A percentile compares a stretch with the other conserved stretches of the same genome.
phyloP scores from a whole-genome alignment of 768 basidiomycete species.

The Candolleomyces efflorescens region DNA sequence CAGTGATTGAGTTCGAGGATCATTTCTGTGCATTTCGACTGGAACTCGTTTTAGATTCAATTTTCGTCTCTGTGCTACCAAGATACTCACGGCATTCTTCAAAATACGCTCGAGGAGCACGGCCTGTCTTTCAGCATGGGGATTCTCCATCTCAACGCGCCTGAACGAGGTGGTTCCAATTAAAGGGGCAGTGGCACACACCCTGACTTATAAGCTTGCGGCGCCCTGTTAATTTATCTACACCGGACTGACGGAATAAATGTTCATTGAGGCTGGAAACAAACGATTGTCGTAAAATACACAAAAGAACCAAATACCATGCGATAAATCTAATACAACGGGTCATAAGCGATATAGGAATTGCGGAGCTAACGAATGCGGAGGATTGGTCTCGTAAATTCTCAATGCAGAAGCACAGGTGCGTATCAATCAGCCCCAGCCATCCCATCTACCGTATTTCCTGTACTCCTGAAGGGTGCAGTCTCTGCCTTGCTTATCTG shows the following conservation, averaged over 20 bases:
- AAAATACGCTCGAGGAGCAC: slow-evolving; percentile 86
- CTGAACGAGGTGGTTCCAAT: not conserved
- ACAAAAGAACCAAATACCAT: too few species aligned
- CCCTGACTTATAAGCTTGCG: too few species aligned
- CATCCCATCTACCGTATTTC: slow-evolving; percentile 86
- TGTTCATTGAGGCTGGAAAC: too few species aligned
- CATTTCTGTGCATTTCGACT: slow-evolving; percentile 94
- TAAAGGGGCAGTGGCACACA: not conserved
- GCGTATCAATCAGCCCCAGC: slow-evolving; percentile 53
- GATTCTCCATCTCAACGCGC: slow-evolving; percentile 75
- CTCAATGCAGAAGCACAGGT: not conserved
- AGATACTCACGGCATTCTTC: slow-evolving; percentile 69
- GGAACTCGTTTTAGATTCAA: slow-evolving; percentile 4
- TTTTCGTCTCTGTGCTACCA: not conserved
- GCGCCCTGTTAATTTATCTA: too few species aligned
- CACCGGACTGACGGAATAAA: too few species aligned
- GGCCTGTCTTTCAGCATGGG: slow-evolving; percentile 90
- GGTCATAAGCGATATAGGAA: not conserved
- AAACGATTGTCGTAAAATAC: too few species aligned
- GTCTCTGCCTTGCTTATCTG: slow-evolving; percentile 52
- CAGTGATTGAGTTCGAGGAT: slow-evolving; percentile 86
- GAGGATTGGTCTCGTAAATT: too few species aligned
- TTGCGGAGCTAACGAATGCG: too few species aligned
- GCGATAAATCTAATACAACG: not conserved
- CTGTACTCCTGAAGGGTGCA: slow-evolving; percentile 75